These are phyloP conservation scores for Wickerhamiella vanderwaltii DNA, from an alignment of 805 yeast species.

Conservation along the genomic window DNA sequence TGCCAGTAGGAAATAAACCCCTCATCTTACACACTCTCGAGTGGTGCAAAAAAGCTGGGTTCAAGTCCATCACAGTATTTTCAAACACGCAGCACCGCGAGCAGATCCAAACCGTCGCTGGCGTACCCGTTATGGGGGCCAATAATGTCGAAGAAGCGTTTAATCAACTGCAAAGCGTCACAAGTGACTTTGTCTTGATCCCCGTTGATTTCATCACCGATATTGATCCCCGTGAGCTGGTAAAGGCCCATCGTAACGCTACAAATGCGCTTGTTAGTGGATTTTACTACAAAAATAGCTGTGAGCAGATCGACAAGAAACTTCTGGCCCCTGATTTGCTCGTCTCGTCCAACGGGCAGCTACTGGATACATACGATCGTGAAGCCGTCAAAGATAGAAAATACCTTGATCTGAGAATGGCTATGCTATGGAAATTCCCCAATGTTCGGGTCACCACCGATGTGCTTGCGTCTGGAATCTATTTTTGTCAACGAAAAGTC, in stretches of 20 bases:
- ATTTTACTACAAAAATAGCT: constrained; percentile 59
- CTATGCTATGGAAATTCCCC: constrained; percentile 83
- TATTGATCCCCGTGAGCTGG: constrained; percentile 76
- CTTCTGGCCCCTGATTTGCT: constrained; percentile 52
- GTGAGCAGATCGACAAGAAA: constrained; percentile 73
- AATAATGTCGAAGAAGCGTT: constrained; percentile 16
- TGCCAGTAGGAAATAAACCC: constrained; percentile 84
- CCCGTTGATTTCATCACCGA: constrained; percentile 94
- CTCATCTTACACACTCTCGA: constrained; percentile 77
- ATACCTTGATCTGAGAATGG: constrained; percentile 65
- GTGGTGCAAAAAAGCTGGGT: constrained; percentile 86
- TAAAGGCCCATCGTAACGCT: constrained; percentile 70
- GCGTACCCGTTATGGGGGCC: constrained; percentile 10
- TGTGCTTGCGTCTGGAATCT: constrained; percentile 61
- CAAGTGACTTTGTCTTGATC: constrained; percentile 56
- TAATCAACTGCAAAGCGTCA: constrained; percentile 13
- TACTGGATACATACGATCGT: constrained; percentile 62
- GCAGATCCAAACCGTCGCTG: constrained; percentile 27
- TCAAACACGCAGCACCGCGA: constrained; percentile 38
- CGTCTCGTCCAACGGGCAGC: constrained; percentile 31
- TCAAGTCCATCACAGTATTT: constrained; percentile 49
- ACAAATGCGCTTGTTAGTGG: constrained; percentile 52
- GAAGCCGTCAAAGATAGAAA: constrained; percentile 61
- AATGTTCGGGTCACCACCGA: constrained; percentile 63
- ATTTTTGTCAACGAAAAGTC: constrained; percentile 46